Percentiles rank a stretch among this genome's conserved stretches.
Conservation (phyloP, 129 eudicot species). For the Gnaphalium uliginosum region DNA sequence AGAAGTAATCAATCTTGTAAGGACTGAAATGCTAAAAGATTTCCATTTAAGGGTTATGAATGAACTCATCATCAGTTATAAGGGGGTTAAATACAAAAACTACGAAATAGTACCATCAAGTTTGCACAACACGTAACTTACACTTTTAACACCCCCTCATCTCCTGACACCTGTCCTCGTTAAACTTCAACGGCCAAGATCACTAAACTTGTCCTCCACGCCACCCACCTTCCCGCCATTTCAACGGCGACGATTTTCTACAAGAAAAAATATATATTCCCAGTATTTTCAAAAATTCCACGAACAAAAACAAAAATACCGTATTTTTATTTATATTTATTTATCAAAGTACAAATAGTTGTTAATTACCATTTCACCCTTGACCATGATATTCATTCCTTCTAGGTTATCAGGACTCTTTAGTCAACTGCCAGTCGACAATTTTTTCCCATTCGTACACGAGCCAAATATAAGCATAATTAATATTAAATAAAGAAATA, state of each 20-base stretch:
- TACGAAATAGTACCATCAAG: slow-evolving; percentile 19
- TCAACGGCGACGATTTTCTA: slow-evolving; percentile 66
- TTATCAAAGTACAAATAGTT: neutral
- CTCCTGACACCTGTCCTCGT: slow-evolving; percentile 27
- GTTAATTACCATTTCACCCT: slow-evolving; percentile 17
- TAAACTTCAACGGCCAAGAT: slow-evolving; percentile 36
- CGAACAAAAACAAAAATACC: slow-evolving; percentile 7
- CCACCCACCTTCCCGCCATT: slow-evolving; percentile 36
- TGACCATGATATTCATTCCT: neutral
- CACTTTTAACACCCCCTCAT: slow-evolving; percentile 6
- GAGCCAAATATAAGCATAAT: slow-evolving; percentile 29
- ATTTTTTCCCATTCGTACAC: slow-evolving; percentile 47
- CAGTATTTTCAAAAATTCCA: slow-evolving; percentile 6
- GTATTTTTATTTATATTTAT: slow-evolving; percentile 8
- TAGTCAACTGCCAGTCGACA: slow-evolving; percentile 34
- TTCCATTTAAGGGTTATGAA: neutral
- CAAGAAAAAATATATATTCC: slow-evolving; percentile 17
- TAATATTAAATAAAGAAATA: neutral
- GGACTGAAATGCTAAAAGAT: neutral
- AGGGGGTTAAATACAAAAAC: neutral
- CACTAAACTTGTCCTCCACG: slow-evolving; percentile 41
- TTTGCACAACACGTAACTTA: slow-evolving; percentile 28
- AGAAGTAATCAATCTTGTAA: neutral
- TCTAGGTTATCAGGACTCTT: slow-evolving; percentile 32
- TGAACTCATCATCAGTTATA: neutral